Evolutionary conservation across 2,329 filamentous ascomycete species (phyloP).

Genomic region (Nigrospora sphaerica): DNA sequence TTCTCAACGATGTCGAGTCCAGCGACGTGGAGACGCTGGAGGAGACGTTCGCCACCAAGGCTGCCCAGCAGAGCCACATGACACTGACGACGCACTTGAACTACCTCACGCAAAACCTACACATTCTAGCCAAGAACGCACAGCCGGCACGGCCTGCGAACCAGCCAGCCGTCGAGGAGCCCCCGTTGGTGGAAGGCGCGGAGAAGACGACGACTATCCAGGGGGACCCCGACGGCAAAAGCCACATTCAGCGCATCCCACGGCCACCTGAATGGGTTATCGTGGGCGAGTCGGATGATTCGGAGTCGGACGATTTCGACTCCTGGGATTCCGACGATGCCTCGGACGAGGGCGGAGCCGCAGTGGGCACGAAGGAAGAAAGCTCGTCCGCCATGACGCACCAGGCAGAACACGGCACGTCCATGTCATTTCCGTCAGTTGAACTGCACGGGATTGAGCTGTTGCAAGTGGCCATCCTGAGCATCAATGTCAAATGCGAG

Average conservation of each 20-base stretch:
- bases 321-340: conserved; percentile 42
- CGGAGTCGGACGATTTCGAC: conserved; percentile 30
- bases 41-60: conserved; percentile 54
- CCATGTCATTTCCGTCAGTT: conserved; percentile 69
- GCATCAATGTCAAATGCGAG: conserved; percentile 68
- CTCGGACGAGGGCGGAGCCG: conserved; percentile 35
- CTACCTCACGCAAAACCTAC: conserved; percentile 65
- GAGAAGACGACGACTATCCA: conserved; percentile 11
- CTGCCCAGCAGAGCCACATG: conserved; percentile 48
- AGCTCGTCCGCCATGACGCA: conserved; percentile 24
- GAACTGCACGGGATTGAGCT: conserved; percentile 74
- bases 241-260: conserved; percentile 65
- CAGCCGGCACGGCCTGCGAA: conserved; percentile 14
- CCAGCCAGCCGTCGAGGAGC: conserved; percentile 9
- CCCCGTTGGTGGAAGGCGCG: conserved; percentile 6
- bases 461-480: conserved; percentile 60
- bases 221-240: conserved; percentile 35
- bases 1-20: conserved; percentile 57
- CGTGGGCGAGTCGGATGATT: conserved; percentile 36
- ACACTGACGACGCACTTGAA: conserved; percentile 70
- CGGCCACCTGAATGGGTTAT: conserved; percentile 70
- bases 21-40: conserved; percentile 57
- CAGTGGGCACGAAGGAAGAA: conserved; percentile 16
- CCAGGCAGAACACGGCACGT: conserved; percentile 59
- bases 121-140: conserved; percentile 54